A percentile compares a stretch with the other conserved stretches of the same genome.
These are phyloP conservation scores for Tulasnella sp. DNA, from an alignment of 768 basidiomycete species.

Conservation along the genomic window DNA sequence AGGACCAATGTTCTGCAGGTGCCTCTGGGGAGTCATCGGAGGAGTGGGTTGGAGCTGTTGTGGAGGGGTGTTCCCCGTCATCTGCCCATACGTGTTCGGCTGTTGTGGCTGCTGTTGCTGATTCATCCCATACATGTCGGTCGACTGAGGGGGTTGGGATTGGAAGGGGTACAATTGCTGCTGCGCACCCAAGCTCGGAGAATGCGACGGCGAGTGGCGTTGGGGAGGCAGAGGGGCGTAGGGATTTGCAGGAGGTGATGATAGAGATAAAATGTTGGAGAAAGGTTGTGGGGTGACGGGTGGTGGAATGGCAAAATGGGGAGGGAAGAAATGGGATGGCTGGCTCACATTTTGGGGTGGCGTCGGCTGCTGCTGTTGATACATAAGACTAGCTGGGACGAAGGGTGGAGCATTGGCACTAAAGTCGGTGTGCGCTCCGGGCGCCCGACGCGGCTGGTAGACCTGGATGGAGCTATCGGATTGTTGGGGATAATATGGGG, in stretches of 20 bases:
- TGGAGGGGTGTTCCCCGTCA: conserved; percentile 19
- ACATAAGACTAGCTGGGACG: conserved; percentile 62
- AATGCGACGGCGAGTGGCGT: conserved; percentile 16
- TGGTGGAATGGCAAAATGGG: conserved; percentile 27
- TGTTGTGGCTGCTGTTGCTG: conserved; percentile 17
- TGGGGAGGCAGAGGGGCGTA: conserved; percentile 19
- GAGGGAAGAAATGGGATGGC: conserved; percentile 27
- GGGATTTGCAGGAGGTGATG: conserved; percentile 19
- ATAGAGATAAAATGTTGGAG: conserved; percentile 29
- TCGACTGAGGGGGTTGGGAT: conserved; percentile 4
- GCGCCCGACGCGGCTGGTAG: conserved; percentile 62
- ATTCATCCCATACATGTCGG: background rate
- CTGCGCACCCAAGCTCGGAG: conserved; percentile 16
- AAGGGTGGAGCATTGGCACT: conserved; percentile 71
- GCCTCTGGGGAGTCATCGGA: conserved; percentile 25
- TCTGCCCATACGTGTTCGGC: conserved; percentile 15
- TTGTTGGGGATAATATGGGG: conserved; percentile 6
- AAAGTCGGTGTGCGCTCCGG: conserved; percentile 60
- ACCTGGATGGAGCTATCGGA: conserved; percentile 54
- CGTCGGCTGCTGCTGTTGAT: conserved; percentile 37
- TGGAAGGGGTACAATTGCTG: conserved; percentile 20
- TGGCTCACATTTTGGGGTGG: conserved; percentile 28
- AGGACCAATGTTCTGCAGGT: conserved; percentile 21
- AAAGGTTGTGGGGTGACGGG: conserved; percentile 28
- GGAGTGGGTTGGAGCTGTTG: conserved; percentile 2